Percentiles rank a stretch among this genome's conserved stretches.
Conservation (phyloP, 192 early-diverging fungal genomes). For the Coemansia sp. region DNA sequence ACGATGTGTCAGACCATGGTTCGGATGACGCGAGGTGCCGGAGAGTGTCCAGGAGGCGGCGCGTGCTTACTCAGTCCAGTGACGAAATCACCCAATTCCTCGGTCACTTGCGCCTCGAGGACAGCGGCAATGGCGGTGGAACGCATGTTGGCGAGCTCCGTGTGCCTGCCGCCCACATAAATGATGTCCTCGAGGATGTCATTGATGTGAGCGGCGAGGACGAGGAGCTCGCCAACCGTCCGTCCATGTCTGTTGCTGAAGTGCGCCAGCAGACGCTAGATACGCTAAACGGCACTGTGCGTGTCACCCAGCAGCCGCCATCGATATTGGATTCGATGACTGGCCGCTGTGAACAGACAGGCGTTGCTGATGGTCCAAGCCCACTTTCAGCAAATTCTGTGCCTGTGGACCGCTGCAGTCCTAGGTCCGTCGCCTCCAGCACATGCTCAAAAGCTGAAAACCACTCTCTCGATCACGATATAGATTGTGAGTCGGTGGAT, state of each 20-base stretch:
- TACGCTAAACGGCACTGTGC: slow-evolving; percentile 40
- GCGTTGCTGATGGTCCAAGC: background rate
- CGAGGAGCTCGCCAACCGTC: slow-evolving; percentile 28
- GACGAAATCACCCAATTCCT: slow-evolving; percentile 29
- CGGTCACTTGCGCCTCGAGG: slow-evolving; percentile 24
- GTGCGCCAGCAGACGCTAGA: slow-evolving; percentile 51
- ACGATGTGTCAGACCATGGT: background rate
- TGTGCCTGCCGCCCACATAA: no score
- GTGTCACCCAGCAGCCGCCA: background rate
- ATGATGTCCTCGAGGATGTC: slow-evolving; percentile 33
- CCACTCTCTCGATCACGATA: background rate
- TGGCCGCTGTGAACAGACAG: no score
- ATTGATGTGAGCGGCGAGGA: slow-evolving; percentile 47
- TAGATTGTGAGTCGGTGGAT: background rate
- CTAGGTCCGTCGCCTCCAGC: background rate
- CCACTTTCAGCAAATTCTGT: background rate
- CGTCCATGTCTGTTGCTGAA: slow-evolving; percentile 33
- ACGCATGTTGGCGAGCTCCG: background rate
- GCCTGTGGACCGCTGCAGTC: background rate
- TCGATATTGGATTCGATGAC: background rate
- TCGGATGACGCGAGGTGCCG: background rate
- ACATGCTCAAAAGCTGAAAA: background rate
- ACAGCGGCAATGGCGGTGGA: background rate
- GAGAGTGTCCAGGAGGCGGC: slow-evolving; percentile 15
- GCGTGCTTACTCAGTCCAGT: slow-evolving; percentile 46